A percentile compares a stretch with the other conserved stretches of the same genome.
Evolutionary conservation across 192 early-diverging fungal species (phyloP).

Genomic region (Backusella morwellensis): DNA sequence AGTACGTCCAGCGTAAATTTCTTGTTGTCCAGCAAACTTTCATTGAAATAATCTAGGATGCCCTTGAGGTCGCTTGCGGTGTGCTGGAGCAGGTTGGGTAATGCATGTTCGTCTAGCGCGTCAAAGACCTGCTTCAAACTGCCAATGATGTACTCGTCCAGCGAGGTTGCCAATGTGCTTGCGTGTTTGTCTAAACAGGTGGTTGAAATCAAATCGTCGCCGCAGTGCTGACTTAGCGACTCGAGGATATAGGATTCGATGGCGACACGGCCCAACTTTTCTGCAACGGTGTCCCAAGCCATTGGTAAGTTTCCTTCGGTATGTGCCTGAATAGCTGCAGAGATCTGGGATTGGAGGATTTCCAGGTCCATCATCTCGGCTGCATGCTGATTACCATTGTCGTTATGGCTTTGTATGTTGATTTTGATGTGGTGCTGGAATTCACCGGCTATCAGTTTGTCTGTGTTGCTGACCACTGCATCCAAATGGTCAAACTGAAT

Average conservation of each 20-base stretch:
- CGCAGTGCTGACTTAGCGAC: not conserved
- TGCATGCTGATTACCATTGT: not conserved
- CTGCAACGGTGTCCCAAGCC: conserved; percentile 24
- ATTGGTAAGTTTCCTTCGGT: conserved; percentile 23
- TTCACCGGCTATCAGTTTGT: conserved; percentile 14
- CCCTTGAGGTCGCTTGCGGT: conserved; percentile 16
- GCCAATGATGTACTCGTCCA: conserved; percentile 19
- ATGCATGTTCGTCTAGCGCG: conserved; percentile 7
- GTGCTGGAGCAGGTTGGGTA: conserved; percentile 13
- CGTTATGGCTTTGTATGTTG: not conserved
- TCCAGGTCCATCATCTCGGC: conserved; percentile 26
- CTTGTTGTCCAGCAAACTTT: conserved; percentile 12
- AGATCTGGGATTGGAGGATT: conserved; percentile 27
- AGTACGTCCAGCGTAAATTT: conserved; percentile 14
- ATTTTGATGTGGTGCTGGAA: conserved; percentile 28
- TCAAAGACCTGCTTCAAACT: conserved; percentile 18
- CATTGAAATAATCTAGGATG: conserved; percentile 24
- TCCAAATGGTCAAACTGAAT: conserved; percentile 31
- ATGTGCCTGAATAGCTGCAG: conserved; percentile 25
- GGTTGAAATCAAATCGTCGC: not conserved
- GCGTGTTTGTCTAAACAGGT: conserved; percentile 15
- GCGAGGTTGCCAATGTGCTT: not conserved
- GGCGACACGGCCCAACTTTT: conserved; percentile 12
- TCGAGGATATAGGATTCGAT: not conserved
- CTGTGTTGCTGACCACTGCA: conserved; percentile 13